Percentiles rank a stretch among this genome's conserved stretches.
These are phyloP conservation scores for Pseudonectria foliicola DNA, from an alignment of 2,329 filamentous ascomycete genomes.

Conservation along the genomic window DNA sequence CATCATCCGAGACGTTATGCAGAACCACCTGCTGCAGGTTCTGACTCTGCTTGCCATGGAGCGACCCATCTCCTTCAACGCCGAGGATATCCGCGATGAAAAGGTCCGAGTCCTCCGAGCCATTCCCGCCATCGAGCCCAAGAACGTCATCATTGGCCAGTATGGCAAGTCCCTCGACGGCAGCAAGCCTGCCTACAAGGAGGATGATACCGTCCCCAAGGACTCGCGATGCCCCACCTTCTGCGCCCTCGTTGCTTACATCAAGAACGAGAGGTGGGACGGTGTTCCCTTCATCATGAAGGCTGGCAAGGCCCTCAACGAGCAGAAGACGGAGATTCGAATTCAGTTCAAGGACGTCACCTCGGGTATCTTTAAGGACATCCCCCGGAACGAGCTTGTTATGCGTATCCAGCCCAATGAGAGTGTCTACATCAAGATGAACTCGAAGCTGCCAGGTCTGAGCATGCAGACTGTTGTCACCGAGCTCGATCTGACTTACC, in stretches of 20 bases:
- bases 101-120: conserved; percentile 93
- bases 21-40: conserved; percentile 97
- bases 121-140: conserved; percentile 92
- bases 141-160: conserved; percentile 99
- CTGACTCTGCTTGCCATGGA: conserved; percentile 97
- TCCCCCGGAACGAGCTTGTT: conserved; percentile 96
- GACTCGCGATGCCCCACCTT: conserved; percentile 97
- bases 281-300: conserved; percentile 99
- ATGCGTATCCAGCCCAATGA: conserved; percentile 99
- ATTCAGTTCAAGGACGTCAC: conserved; percentile 99
- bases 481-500: conserved; percentile 95
- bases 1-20: conserved; percentile 99
- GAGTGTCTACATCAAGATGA: conserved; percentile 99
- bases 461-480: conserved; percentile 99
- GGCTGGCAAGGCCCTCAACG: conserved; percentile 96
- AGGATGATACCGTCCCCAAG: conserved; percentile 96
- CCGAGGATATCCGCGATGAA: conserved; percentile 97
- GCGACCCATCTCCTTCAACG: conserved; percentile 93
- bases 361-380: conserved; percentile 99
- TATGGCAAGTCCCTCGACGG: conserved; percentile 95
- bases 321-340: conserved; percentile 98
- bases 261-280: conserved; percentile 99
- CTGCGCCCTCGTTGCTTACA: conserved; percentile 93
- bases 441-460: conserved; percentile 95
- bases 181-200: conserved; percentile 95